Conservation (phyloP, 371 early-diverging fungal genomes). For the Apophysomyces ossiformis region DNA sequence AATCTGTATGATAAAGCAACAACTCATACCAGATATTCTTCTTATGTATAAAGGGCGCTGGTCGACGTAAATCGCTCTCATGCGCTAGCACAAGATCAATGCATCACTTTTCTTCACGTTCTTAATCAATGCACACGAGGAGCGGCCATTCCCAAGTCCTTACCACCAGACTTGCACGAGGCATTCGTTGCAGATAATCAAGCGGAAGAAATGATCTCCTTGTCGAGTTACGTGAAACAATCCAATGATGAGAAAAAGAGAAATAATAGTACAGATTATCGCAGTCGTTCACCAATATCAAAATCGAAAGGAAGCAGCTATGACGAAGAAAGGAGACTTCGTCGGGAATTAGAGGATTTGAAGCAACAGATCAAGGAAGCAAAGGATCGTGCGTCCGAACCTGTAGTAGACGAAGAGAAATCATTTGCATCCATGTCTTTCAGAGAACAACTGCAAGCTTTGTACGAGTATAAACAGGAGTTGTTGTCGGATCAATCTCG, state of each 20-base stretch:
- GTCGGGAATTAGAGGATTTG: constrained; percentile 16
- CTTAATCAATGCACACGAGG: constrained; percentile 44
- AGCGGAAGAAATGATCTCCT: constrained; percentile 39
- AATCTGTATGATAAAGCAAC: no score
- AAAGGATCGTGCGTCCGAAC: constrained; percentile 8
- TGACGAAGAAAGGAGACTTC: constrained; percentile 7
- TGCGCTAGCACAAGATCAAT: constrained; percentile 53
- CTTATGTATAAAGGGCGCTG: constrained; percentile 27
- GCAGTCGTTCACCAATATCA: neutral
- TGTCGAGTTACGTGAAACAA: constrained; percentile 55
- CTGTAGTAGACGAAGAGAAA: neutral
- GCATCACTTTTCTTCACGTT: constrained; percentile 52
- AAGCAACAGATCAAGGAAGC: constrained; percentile 20
- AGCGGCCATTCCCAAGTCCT: constrained; percentile 14
- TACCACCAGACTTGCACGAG: constrained; percentile 27
- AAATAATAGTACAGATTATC: neutral
- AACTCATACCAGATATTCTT: neutral
- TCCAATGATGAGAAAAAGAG: constrained; percentile 38
- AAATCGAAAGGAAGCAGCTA: neutral
- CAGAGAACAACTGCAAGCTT: constrained; percentile 22
- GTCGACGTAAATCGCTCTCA: constrained; percentile 53
- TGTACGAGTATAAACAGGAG: constrained; percentile 29
- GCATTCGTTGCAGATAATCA: constrained; percentile 24
- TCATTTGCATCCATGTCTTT: constrained; percentile 16
- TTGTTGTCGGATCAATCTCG: constrained; percentile 22